Conservation (phyloP, 306 rosid species). For the Erythrophleum fordii region DNA sequence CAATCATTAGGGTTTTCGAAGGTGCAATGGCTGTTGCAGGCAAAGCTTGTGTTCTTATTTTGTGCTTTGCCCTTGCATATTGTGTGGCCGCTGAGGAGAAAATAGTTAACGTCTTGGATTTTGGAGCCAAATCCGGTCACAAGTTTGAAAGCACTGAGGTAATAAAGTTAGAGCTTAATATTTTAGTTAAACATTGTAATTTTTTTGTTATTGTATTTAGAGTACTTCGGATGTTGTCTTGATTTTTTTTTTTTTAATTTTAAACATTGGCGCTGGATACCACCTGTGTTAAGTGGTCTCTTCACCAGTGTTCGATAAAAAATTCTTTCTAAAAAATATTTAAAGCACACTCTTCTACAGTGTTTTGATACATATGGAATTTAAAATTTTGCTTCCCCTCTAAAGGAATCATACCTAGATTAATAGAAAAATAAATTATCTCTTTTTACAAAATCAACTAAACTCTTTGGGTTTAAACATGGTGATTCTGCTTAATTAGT, state of each 20-base stretch:
- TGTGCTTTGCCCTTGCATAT: background rate
- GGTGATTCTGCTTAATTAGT: background rate
- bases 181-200: too few relatives aligned
- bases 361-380: background rate
- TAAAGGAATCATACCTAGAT: background rate
- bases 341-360: background rate
- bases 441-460: too few relatives aligned
- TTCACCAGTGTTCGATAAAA: too few relatives aligned
- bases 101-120: conserved; percentile 47
- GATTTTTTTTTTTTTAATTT: too few relatives aligned
- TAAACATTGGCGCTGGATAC: too few relatives aligned
- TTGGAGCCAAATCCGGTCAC: conserved; percentile 54
- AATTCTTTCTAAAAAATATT: too few relatives aligned
- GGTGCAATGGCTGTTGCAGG: conserved; percentile 41
- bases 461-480: too few relatives aligned
- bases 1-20: background rate
- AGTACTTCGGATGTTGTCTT: too few relatives aligned
- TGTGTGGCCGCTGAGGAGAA: conserved; percentile 10
- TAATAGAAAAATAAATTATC: too few relatives aligned
- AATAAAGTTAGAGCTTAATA: background rate
- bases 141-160: conserved; percentile 39
- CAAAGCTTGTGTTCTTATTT: conserved; percentile 4
- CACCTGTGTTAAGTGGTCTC: too few relatives aligned
- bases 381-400: background rate
- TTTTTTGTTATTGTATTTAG: too few relatives aligned